phyloP scores from a whole-genome alignment of 2,329 filamentous ascomycete species.

The Fusarium nurragi region DNA sequence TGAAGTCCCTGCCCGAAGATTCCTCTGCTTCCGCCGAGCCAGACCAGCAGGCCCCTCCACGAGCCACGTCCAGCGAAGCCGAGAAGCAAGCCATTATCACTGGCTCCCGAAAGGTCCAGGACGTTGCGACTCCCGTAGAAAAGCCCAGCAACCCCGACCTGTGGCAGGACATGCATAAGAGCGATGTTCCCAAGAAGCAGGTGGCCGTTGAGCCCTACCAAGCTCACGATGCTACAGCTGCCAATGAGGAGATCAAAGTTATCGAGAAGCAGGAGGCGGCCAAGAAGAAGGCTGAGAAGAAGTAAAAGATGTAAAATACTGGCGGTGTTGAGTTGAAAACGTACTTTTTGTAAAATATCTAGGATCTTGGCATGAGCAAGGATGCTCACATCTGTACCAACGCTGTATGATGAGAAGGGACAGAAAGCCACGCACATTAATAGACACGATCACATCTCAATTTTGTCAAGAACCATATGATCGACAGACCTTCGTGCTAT shows the following conservation, averaged over 20 bases:
- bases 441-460: constrained; percentile 44
- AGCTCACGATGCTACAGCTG: constrained; percentile 46
- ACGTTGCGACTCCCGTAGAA: constrained; percentile 25
- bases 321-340: constrained; percentile 9
- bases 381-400: constrained; percentile 41
- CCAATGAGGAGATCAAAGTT: constrained; percentile 40
- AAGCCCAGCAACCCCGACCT: constrained; percentile 10
- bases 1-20: constrained; percentile 3
- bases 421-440: constrained; percentile 38
- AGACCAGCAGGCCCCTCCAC: not conserved
- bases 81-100: constrained; percentile 2
- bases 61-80: not conserved
- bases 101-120: constrained; percentile 19
- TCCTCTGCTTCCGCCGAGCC: not conserved
- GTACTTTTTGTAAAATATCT: constrained; percentile 40
- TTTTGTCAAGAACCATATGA: not conserved
- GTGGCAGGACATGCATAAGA: constrained; percentile 24
- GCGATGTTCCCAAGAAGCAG: constrained; percentile 23
- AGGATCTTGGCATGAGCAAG: constrained; percentile 26
- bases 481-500: not conserved
- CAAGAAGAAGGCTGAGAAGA: constrained; percentile 24
- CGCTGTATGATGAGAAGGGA: constrained; percentile 39
- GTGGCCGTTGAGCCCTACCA: constrained; percentile 17
- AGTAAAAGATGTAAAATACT: constrained; percentile 8
- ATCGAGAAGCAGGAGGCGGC: constrained; percentile 30